Evolutionary conservation across 345 rosid species (phyloP), one percentile per base, ranked within the genome.

Genomic region (Moringa oleifera): DNA sequence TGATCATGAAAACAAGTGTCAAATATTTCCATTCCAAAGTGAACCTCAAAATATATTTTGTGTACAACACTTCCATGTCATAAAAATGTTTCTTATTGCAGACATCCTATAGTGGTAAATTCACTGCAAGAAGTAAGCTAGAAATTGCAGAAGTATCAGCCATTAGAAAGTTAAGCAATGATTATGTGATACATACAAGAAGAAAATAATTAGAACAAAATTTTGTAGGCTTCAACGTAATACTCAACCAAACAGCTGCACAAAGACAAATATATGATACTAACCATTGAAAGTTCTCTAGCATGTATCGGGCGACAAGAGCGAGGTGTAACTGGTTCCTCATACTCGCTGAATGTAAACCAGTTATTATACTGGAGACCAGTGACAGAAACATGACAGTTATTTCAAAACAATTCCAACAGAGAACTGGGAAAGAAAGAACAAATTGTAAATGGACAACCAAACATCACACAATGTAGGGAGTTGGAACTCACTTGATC

Each of bases 291-390:
- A 72, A 94, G 89, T 73, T 94, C 93, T 77, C 81, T 82, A 67
- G 97, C 95, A 76, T 94, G 99, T 46, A 94, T 70, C 18, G 85
- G 91, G 53, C 81, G 75, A 69, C 80, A 68, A 69, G 97, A 88
- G 58, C 83, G 89, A 51, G 82, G 69, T 52, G 89, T 81, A 46
- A 81, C 80, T 24, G 97, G 87, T 81, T 90, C 99, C 70, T 88
- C 95, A 67, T 82, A 87, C 79, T 86, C 89, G 25, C 97, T 94
- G 84, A 94, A 94, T 21, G 97, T 87, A 73, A 94, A 94, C 99
- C 99, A 94, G 65, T 65, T 94, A 63, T 86, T 88, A 60, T 90
- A 94, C 99, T 90, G 91, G 57, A 77, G 41, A 67, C 62, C 65
- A 62, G 55, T 8, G 59, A 71, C 21, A 57, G 20, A 22, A 74